A percentile compares a stretch with the other conserved stretches of the same genome.
phyloP scores from a whole-genome alignment of 768 basidiomycete genomes.

The Leccinum subgranulosum region DNA sequence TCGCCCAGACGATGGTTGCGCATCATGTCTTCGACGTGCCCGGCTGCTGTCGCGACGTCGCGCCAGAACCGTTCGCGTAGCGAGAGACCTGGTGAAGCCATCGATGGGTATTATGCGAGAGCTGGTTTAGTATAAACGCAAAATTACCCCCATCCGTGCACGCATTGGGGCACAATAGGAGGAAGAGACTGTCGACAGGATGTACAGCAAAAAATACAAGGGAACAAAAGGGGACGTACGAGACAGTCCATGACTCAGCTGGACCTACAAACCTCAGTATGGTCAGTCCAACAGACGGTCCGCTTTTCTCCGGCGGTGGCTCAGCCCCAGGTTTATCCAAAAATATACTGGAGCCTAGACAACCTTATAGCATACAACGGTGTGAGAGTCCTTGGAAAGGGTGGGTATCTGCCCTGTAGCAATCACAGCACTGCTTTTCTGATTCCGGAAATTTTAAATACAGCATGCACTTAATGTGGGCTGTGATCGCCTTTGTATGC shows the following conservation, averaged over 20 bases:
- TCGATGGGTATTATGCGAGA: constrained; percentile 8
- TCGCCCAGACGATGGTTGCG: constrained; percentile 19
- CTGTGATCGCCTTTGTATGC: no score
- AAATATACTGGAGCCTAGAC: no score
- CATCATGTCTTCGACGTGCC: constrained; percentile 19
- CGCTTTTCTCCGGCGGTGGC: no score
- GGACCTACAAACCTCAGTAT: not conserved
- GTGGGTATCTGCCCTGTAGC: no score
- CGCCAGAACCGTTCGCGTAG: constrained; percentile 26
- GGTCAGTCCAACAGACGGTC: no score
- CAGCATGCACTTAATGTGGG: no score
- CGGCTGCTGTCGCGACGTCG: constrained; percentile 15
- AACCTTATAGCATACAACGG: no score
- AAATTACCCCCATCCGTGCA: not conserved
- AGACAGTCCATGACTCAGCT: not conserved
- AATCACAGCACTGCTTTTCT: no score
- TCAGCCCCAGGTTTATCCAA: no score
- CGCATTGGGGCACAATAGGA: constrained; percentile 4
- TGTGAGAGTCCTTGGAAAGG: no score
- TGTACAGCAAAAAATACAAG: not conserved
- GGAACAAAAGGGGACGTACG: not conserved
- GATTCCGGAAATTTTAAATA: no score
- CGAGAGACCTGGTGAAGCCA: constrained; percentile 9
- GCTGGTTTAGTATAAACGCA: not conserved
- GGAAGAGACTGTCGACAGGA: not conserved